Evolutionary conservation across 495 filamentous ascomycete genomes (phyloP), one percentile per base, ranked within the genome.

Genomic region (Neurospora sublineolata): DNA sequence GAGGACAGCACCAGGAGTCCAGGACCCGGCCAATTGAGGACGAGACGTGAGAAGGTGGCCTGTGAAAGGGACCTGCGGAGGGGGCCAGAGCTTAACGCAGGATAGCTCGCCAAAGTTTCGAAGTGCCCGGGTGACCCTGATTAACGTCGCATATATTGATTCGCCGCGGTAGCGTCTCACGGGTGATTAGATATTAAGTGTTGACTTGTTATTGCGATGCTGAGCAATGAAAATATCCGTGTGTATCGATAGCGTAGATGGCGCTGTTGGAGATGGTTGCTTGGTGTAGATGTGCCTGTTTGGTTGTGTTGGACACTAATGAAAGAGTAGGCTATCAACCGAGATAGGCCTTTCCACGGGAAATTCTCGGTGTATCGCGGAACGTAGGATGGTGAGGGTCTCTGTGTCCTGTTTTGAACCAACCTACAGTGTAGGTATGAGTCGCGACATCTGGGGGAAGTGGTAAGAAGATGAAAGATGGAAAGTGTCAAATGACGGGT

Each of bases 111-210:
- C 37, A 76, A 60, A 75, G 80, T 82, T 83, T 85, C 82, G 82
- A 84, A 80, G 79, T 80, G 80, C 81, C 79, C 79, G 75, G 78
- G 79, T 74, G 78, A 80, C 82, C 83, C 83, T 82, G 79, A 83
- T 83, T 80, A 77, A 77, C 81, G 83, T 83, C 79, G 83, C 83
- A 85, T 84, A 75, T 75, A 80, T 78, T 69, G 71, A 75, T 74
- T 72, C 72, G 30, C 69, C 71, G 68, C 20, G 67, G 72, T 75
- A 52, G 68, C 64, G 70, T 70, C 71, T 30, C 70, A 73, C 42
- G 71, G 52, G 52, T 64, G 52, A 18, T 64, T 64, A 18, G 12
- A 64, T 64, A 64, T 64, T 64, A 64, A 18, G 27, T 30, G 27
- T 64, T 64, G 52, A 64, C 52, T 16, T 14, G 14, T 60, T 60